Percentiles rank a stretch among this genome's conserved stretches.
These are phyloP conservation scores for Crithidia expoeki DNA, from an alignment of 208 protist genomes.

Conservation along the genomic window DNA sequence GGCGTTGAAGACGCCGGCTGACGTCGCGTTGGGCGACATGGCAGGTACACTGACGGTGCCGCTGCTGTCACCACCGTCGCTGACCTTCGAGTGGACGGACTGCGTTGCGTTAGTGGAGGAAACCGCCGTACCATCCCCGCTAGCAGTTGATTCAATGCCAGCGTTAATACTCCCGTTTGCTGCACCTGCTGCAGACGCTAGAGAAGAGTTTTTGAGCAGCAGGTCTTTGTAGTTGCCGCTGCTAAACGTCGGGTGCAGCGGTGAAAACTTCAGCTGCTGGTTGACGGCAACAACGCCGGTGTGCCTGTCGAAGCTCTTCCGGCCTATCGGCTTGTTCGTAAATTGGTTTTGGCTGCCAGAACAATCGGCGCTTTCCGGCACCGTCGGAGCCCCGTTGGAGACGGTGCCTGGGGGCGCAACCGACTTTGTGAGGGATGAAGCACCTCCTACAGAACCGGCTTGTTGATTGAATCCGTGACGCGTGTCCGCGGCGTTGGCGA, in stretches of 20 bases:
- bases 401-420: neutral
- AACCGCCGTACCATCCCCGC: neutral
- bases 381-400: neutral
- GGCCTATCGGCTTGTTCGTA: neutral
- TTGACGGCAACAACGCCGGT: neutral
- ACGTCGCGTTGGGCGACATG: constrained; percentile 28
- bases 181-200: neutral
- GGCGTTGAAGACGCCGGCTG: constrained; percentile 27
- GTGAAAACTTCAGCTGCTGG: constrained; percentile 1
- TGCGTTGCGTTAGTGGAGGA: neutral
- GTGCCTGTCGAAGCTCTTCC: constrained; percentile 2
- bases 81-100: neutral
- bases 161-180: neutral
- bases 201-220: neutral
- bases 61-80: neutral
- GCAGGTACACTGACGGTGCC: neutral
- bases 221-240: neutral
- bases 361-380: constrained; percentile 1
- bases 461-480: neutral
- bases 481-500: neutral
- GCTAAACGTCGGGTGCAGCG: constrained; percentile 4
- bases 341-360: constrained; percentile 7
- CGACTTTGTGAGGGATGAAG: neutral
- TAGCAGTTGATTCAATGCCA: neutral
- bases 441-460: neutral